Evolutionary conservation across 768 basidiomycete species (phyloP).

Genomic region (Collybiopsis confluens): DNA sequence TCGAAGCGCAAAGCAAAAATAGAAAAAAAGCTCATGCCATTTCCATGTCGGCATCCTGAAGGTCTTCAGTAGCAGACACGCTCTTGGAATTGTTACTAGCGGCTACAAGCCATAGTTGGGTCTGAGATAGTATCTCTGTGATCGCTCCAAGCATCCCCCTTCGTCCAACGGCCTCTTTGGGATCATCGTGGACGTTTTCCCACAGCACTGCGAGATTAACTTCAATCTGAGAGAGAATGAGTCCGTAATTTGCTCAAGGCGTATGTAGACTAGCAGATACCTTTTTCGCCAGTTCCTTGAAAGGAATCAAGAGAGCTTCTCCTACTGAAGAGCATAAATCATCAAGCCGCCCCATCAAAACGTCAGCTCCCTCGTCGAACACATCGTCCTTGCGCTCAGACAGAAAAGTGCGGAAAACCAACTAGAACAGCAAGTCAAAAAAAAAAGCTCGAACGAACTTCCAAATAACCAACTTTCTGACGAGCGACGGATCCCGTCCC

Average conservation of each 20-base stretch:
- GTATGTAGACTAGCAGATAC: no score
- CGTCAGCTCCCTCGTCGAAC: conserved; percentile 49
- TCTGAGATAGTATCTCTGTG: conserved; percentile 35
- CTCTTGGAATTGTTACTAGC: conserved; percentile 23
- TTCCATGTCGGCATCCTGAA: conserved; percentile 1
- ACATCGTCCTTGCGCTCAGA: conserved; percentile 40
- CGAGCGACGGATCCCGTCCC: conserved; percentile 55
- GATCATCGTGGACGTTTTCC: conserved; percentile 49
- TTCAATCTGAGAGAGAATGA: conserved; percentile 31
- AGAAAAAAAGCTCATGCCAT: neutral
- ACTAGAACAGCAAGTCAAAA: conserved; percentile 24
- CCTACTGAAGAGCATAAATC: conserved; percentile 48
- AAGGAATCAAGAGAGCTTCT: conserved; percentile 38
- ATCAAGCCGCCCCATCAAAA: conserved; percentile 42
- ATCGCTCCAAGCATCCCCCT: conserved; percentile 34
- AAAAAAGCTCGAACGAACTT: neutral
- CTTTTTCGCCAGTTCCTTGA: conserved; percentile 53
- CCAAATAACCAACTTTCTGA: conserved; percentile 43
- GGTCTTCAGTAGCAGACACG: neutral
- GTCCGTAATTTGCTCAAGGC: no score
- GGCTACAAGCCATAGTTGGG: conserved; percentile 41
- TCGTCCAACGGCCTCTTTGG: conserved; percentile 37
- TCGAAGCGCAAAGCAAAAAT: neutral
- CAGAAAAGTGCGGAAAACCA: conserved; percentile 44
- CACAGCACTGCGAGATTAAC: conserved; percentile 57